Percentiles rank a stretch among this genome's conserved stretches.
These are phyloP conservation scores for Stagonosporopsis rhizophila DNA, from an alignment of 2,329 filamentous ascomycete genomes.

Conservation along the genomic window DNA sequence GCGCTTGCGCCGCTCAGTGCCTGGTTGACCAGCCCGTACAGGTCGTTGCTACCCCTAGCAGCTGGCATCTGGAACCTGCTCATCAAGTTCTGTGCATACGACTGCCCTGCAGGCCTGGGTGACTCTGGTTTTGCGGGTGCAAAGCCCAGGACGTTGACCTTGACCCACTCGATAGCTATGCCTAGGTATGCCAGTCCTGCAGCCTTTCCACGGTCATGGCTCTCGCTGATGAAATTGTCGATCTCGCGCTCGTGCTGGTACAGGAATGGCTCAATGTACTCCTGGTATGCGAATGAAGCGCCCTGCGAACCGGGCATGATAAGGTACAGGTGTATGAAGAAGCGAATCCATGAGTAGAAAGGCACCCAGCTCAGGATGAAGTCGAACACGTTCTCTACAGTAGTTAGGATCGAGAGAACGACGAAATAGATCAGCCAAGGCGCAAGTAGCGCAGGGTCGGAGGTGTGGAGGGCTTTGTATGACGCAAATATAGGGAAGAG, in stretches of 20 bases:
- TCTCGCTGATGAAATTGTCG: constrained; percentile 83
- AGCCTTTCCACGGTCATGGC: constrained; percentile 78
- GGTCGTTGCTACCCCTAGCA: constrained; percentile 70
- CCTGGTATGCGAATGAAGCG: constrained; percentile 82
- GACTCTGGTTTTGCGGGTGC: constrained; percentile 59
- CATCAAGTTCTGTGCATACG: constrained; percentile 82
- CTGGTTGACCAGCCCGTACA: constrained; percentile 78
- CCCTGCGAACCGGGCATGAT: constrained; percentile 98
- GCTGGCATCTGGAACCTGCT: constrained; percentile 84
- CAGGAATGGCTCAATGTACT: constrained; percentile 87
- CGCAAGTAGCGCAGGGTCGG: constrained; percentile 84
- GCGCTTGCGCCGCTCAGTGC: constrained; percentile 71
- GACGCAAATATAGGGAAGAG: constrained; percentile 96
- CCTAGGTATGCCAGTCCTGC: constrained; percentile 70
- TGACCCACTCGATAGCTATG: constrained; percentile 62
- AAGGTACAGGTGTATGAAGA: constrained; percentile 88
- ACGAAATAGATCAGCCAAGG: constrained; percentile 99
- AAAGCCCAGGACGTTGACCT: constrained; percentile 79
- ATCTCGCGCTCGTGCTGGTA: constrained; percentile 85
- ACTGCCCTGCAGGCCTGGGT: constrained; percentile 57
- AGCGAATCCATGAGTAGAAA: constrained; percentile 90
- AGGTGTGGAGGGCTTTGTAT: constrained; percentile 95
- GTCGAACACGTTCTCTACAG: constrained; percentile 85
- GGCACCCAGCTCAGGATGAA: constrained; percentile 92
- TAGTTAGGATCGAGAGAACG: constrained; percentile 79